Conservation (phyloP, 768 basidiomycete genomes). For the Termitomyces sp. region DNA sequence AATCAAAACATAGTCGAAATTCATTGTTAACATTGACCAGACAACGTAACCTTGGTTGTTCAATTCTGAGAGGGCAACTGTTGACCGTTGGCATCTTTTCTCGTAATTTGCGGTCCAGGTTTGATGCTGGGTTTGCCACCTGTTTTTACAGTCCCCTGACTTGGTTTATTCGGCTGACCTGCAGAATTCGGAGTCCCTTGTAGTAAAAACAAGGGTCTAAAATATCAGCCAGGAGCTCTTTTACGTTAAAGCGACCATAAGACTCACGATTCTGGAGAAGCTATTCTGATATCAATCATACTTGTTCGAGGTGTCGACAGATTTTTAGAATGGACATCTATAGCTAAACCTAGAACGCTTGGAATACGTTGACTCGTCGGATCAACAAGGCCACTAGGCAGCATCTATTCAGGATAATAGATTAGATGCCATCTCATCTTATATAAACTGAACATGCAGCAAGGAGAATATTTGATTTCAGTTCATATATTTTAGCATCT, state of each 20-base stretch:
- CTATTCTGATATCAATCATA: neutral
- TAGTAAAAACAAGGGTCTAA: constrained; percentile 5
- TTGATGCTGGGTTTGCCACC: too few species aligned
- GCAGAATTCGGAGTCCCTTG: neutral
- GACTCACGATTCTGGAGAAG: neutral
- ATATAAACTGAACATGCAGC: neutral
- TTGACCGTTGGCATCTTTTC: too few species aligned
- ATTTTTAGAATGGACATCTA: neutral
- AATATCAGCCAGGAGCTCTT: too few species aligned
- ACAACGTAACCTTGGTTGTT: too few species aligned
- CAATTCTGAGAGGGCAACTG: too few species aligned
- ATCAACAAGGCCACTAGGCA: constrained; percentile 1
- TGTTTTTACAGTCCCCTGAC: too few species aligned
- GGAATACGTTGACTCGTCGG: neutral
- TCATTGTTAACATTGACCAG: too few species aligned
- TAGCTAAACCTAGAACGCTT: constrained; percentile 1
- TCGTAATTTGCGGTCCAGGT: too few species aligned
- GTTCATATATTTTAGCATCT: neutral
- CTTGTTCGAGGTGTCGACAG: neutral
- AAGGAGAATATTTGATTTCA: neutral
- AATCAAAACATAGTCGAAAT: too few species aligned
- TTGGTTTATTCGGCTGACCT: neutral
- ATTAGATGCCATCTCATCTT: neutral
- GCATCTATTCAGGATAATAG: neutral
- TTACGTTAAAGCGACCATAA: neutral